Evolutionary conservation across 208 protist genomes (phyloP).

Genomic region (Leishmania gerbilli): DNA sequence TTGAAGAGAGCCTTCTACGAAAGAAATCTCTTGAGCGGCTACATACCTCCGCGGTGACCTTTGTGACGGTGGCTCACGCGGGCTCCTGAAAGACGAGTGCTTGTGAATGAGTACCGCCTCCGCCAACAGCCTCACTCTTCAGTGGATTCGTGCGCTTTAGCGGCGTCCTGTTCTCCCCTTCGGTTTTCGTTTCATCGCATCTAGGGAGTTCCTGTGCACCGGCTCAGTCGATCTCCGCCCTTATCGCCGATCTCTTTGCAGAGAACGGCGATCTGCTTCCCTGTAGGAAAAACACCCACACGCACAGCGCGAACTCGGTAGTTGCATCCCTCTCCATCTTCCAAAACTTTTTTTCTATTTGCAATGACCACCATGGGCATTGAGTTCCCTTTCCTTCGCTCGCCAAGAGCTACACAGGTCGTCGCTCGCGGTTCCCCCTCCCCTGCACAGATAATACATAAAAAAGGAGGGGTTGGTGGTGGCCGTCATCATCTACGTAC

Average conservation of each 20-base stretch:
- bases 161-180: not conserved
- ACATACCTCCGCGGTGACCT: not conserved
- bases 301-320: not conserved
- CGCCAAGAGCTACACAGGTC: not conserved
- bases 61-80: not conserved
- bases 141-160: not conserved
- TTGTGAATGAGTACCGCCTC: not conserved
- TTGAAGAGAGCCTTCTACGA: no score
- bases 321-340: not conserved
- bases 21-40: not conserved
- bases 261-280: not conserved
- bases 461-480: not conserved
- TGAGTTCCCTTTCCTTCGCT: not conserved
- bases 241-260: not conserved
- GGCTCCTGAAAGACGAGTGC: not conserved
- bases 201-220: not conserved
- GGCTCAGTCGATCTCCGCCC: not conserved
- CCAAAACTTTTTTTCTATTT: not conserved
- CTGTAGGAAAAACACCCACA: not conserved
- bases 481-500: not conserved
- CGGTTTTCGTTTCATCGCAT: not conserved
- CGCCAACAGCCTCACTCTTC: not conserved
- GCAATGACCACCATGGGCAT: not conserved
- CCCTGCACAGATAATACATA: not conserved
- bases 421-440: not conserved